Percentiles rank a stretch among this genome's conserved stretches.
phyloP scores from a whole-genome alignment of 257 asterid species.

The Nicotiana knightiana region DNA sequence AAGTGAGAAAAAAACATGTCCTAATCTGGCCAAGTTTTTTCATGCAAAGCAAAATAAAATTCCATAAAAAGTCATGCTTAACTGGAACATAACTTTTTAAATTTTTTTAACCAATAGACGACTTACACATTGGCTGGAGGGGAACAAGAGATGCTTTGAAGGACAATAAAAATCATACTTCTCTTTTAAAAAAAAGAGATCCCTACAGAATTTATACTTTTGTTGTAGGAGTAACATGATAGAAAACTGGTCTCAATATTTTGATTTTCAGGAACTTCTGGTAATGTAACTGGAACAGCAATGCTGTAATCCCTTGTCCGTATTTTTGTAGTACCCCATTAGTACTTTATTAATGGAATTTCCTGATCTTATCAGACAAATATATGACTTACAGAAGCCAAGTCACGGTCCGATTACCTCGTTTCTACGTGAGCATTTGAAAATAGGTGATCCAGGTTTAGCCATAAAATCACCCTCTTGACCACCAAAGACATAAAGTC shows the following conservation, averaged over 20 bases:
- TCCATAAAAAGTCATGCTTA: neutral
- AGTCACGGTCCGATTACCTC: slow-evolving; percentile 46
- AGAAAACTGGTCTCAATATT: neutral
- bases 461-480: slow-evolving; percentile 98
- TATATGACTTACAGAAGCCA: neutral
- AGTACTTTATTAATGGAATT: neutral
- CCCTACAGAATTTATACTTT: neutral
- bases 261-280: neutral
- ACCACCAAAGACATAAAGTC: slow-evolving; percentile 67
- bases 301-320: neutral
- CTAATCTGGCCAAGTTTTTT: neutral
- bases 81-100: neutral
- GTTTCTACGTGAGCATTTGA: slow-evolving; percentile 82
- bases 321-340: neutral
- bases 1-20: neutral
- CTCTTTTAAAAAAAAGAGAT: neutral
- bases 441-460: slow-evolving; percentile 89
- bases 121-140: neutral
- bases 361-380: neutral
- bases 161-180: neutral
- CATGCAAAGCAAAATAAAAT: neutral
- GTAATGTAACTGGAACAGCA: neutral
- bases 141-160: neutral
- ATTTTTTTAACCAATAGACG: neutral
- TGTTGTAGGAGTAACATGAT: neutral